Percentiles rank a stretch among this genome's conserved stretches.
Evolutionary conservation across 768 basidiomycete genomes (phyloP).

Genomic region (Tylopilus vinaceipallidus): DNA sequence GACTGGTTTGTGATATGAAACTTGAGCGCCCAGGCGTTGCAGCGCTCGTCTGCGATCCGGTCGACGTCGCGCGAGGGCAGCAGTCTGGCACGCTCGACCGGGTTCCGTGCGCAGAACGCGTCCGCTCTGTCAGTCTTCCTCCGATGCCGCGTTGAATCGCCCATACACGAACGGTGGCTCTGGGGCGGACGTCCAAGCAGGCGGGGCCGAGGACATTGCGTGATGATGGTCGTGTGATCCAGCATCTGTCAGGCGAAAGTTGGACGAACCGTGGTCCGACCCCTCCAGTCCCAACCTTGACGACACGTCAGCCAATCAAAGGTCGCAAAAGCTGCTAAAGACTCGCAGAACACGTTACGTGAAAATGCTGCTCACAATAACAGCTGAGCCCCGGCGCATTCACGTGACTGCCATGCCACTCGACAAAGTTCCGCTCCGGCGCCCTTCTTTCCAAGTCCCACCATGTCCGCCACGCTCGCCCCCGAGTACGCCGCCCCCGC

Average conservation of each 20-base stretch:
- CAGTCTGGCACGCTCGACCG: constrained; percentile 41
- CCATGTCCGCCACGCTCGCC: constrained; percentile 21
- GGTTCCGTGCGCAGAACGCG: constrained; percentile 44
- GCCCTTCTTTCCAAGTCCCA: background rate
- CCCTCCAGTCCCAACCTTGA: no score
- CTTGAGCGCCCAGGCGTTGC: constrained; percentile 54
- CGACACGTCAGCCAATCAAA: no score
- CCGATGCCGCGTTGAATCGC: constrained; percentile 53
- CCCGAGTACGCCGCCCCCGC: no score
- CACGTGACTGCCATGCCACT: constrained; percentile 2
- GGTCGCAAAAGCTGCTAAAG: no score
- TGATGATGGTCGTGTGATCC: no score
- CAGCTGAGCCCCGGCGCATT: no score
- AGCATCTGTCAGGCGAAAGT: no score
- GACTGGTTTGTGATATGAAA: constrained; percentile 26
- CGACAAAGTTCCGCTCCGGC: background rate
- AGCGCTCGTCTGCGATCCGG: constrained; percentile 45
- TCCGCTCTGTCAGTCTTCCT: constrained; percentile 55
- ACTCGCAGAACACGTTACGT: no score
- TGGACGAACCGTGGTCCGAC: no score
- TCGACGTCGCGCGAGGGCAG: constrained; percentile 55
- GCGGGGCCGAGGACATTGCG: constrained; percentile 29
- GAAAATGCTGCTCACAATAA: no score
- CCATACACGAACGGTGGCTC: constrained; percentile 50
- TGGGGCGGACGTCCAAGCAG: constrained; percentile 59